Conservation (phyloP, 202 grass and related monocot species). For the Saccharum hybrid region DNA sequence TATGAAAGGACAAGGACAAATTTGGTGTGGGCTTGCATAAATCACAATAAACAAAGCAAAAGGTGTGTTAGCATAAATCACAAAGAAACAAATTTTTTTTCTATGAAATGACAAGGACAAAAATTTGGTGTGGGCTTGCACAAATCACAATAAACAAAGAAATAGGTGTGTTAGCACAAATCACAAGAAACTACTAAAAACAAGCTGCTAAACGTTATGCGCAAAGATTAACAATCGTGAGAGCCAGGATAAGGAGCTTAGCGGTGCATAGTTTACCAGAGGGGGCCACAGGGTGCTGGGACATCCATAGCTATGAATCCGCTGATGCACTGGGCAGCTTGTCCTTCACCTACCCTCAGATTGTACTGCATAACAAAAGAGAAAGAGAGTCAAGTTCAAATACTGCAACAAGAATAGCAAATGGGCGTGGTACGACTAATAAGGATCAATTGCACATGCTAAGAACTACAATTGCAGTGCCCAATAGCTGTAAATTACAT, state of each 20-base stretch:
- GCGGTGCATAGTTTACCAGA: slow-evolving; percentile 63
- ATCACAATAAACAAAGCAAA: no score
- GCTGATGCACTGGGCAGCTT: slow-evolving; percentile 78
- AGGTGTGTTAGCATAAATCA: no score
- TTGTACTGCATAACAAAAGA: slow-evolving; percentile 58
- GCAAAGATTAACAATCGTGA: not conserved
- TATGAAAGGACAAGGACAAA: no score
- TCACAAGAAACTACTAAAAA: no score
- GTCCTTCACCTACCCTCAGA: slow-evolving; percentile 69
- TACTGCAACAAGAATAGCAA: not conserved
- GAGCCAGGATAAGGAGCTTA: not conserved
- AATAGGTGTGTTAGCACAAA: no score
- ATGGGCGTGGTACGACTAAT: not conserved
- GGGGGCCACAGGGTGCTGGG: slow-evolving; percentile 67
- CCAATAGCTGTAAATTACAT: no score
- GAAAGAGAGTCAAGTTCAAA: slow-evolving; percentile 1
- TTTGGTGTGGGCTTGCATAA: no score
- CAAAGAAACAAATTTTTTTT: no score
- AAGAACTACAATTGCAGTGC: no score
- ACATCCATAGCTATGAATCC: slow-evolving; percentile 85
- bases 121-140: no score
- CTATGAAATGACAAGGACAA: no score
- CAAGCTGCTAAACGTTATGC: not conserved
- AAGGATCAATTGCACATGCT: not conserved
- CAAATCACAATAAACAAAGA: no score